Evolutionary conservation across 805 yeast species (phyloP).

Genomic region (Yamadazyma paraphyllophila): DNA sequence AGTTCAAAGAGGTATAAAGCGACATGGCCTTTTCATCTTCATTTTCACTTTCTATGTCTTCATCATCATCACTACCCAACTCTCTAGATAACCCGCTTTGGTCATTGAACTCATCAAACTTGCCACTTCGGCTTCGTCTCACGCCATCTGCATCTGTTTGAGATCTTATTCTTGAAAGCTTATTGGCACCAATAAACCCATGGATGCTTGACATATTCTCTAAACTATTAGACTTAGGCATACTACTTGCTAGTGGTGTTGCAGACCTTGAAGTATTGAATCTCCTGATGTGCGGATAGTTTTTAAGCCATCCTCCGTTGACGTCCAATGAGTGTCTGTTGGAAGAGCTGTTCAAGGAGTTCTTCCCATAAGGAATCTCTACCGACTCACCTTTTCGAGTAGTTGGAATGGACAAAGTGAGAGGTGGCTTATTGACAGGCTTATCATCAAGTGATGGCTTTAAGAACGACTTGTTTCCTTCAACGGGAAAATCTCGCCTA

Average conservation of each 20-base stretch:
- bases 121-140: conserved; percentile 9
- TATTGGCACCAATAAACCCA: conserved; percentile 11
- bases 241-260: conserved; percentile 3
- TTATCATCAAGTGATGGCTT: conserved; percentile 5
- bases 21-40: conserved; percentile 75
- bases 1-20: conserved; percentile 52
- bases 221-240: conserved; percentile 12
- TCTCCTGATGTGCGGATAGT: conserved; percentile 23
- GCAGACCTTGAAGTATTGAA: conserved; percentile 10
- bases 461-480: conserved; percentile 4
- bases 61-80: conserved; percentile 12
- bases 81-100: background rate
- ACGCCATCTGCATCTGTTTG: conserved; percentile 9
- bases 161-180: conserved; percentile 12
- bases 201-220: conserved; percentile 13
- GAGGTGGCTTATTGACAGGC: conserved; percentile 23
- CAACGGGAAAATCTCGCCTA: conserved; percentile 4
- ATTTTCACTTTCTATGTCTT: conserved; percentile 34
- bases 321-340: conserved; percentile 9
- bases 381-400: conserved; percentile 76
- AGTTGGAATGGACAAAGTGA: conserved; percentile 74
- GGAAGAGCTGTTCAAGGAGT: background rate
- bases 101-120: conserved; percentile 10
- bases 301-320: conserved; percentile 25
- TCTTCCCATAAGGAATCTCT: conserved; percentile 50